Evolutionary conservation across 2,329 filamentous ascomycete species (phyloP), one percentile per base, ranked within the genome.

Genomic region (Penicillium sp.): DNA sequence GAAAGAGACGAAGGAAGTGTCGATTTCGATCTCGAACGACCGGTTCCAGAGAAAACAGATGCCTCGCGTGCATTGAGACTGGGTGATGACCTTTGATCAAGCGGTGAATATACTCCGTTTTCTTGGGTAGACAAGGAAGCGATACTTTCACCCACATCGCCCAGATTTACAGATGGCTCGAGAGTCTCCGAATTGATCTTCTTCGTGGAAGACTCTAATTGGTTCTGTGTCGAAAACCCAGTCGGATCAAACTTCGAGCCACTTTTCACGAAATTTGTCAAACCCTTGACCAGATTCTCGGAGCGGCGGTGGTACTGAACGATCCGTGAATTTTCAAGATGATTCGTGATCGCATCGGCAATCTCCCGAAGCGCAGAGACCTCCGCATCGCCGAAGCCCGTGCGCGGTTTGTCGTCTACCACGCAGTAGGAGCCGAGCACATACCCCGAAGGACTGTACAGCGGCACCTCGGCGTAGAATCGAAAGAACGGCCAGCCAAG

Each of bases 381-480:
- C n/a, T 65, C 61, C 0, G 47, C 27, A 1, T 66, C 58, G 4
- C 55, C 52, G 13, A 88, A 68, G 0, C 76, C 77, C 0, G 48
- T 31, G 7, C 83, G 79, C 0, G 82, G 79, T 21, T 75, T 75
- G 43, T 85, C 78, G 60, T 87, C 84, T 0, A 85, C 75, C 2
- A 88, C 79, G 46, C 81, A 80, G 59, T 83, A 86, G 2, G 78
- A 78, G 10, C 86, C 86, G 47, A 88, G 83, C 21, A 78, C 74
- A 52, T 81, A 78, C 22, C 82, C 79, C 36, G 77, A 78, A 2
- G 77, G 78, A 6, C 81, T 83, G 40, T 77, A 75, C 43, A 89
- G 81, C 0, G 86, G 86, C 0, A 87, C 83, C n/a, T 81, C 81
- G 5, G 81, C 81, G 57, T 85, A 83, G 64, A 85, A 84, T 43